Conservation (phyloP, 306 rosid species). For the Prunus mira region DNA sequence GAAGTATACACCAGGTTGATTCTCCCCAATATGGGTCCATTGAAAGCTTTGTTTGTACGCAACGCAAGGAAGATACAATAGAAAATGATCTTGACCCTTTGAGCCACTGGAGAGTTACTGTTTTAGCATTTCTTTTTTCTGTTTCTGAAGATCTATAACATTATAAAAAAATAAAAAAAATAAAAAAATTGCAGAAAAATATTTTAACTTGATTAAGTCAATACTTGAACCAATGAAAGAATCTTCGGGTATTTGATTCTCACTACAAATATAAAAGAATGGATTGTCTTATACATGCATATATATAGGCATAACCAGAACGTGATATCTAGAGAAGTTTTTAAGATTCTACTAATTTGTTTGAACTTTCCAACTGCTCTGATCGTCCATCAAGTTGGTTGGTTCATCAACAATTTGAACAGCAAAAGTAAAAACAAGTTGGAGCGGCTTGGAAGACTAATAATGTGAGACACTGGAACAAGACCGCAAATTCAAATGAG, state of each 20-base stretch:
- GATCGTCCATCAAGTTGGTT: no score
- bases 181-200: neutral
- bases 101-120: neutral
- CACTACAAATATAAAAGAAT: no score
- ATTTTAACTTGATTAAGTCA: neutral
- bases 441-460: no score
- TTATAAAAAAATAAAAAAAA: no score
- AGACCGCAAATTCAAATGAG: no score
- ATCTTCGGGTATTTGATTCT: neutral
- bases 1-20: neutral
- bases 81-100: neutral
- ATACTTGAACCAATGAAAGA: neutral
- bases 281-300: no score
- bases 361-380: no score
- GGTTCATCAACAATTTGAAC: no score
- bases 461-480: no score
- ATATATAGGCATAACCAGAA: neutral
- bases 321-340: neutral
- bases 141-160: neutral
- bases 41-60: conserved; percentile 15
- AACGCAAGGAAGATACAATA: neutral
- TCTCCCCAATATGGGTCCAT: neutral
- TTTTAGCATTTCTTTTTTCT: neutral
- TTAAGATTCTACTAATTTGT: no score
- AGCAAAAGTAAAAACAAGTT: no score